Percentiles rank a stretch among this genome's conserved stretches.
Conservation (phyloP, 306 rosid genomes). For the Quercus engelmannii region DNA sequence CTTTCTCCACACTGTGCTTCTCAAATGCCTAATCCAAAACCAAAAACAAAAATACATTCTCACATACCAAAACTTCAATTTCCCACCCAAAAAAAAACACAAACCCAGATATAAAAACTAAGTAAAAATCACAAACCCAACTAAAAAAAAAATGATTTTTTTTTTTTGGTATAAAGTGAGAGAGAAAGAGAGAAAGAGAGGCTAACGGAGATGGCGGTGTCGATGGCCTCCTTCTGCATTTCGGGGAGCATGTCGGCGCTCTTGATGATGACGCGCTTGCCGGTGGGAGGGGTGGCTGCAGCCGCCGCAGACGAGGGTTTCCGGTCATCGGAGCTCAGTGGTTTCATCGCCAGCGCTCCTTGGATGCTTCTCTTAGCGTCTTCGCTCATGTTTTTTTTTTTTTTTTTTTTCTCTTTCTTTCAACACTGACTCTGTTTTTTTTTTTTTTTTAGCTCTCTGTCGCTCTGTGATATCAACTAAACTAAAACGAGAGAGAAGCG, state of each 20-base stretch:
- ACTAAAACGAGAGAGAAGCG: too few species aligned
- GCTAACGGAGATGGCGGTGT: conserved; percentile 81
- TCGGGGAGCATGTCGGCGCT: conserved; percentile 89
- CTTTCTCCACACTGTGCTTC: conserved; percentile 81
- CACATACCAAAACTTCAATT: not conserved
- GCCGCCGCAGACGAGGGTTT: conserved; percentile 48
- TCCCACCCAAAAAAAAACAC: not conserved
- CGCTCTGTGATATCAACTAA: too few species aligned
- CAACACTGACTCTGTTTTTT: too few species aligned
- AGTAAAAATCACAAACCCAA: conserved; percentile 2
- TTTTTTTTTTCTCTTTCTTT: not conserved
- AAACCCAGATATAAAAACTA: not conserved
- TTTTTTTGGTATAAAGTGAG: not conserved
- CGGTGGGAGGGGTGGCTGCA: conserved; percentile 19
- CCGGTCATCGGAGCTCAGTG: conserved; percentile 63
- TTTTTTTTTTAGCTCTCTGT: too few species aligned
- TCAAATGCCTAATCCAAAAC: conserved; percentile 69
- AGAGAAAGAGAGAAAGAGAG: not conserved
- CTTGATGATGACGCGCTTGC: conserved; percentile 77
- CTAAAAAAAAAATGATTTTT: not conserved
- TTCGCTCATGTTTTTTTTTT: conserved; percentile 43
- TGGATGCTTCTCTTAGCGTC: conserved; percentile 59
- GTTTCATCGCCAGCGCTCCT: conserved; percentile 44
- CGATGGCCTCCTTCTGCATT: conserved; percentile 88
- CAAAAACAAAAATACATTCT: not conserved